These are phyloP conservation scores for Cornus suecica DNA, from an alignment of 148 eudicot genomes.

Conservation along the genomic window DNA sequence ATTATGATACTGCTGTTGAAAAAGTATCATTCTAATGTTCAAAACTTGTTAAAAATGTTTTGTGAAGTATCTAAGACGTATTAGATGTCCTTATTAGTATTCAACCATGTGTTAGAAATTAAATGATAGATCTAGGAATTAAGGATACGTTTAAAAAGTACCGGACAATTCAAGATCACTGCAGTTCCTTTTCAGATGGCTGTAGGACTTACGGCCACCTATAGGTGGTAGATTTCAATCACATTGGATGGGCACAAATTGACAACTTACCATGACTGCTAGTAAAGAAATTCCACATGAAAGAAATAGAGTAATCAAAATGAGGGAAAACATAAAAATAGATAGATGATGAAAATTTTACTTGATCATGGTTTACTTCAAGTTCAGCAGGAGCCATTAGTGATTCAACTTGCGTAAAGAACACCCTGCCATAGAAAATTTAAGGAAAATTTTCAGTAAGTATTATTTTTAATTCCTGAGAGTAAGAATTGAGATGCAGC, in stretches of 20 bases:
- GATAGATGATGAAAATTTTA: slow-evolving; percentile 29
- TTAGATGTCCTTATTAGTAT: too few species aligned
- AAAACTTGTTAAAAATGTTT: too few species aligned
- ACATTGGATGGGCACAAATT: slow-evolving; percentile 14
- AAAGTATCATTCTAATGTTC: too few species aligned
- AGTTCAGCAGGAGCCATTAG: slow-evolving; percentile 40
- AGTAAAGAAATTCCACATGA: slow-evolving; percentile 7
- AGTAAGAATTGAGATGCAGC: neutral
- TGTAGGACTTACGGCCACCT: too few species aligned
- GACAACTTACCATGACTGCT: slow-evolving; percentile 18
- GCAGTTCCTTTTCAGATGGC: too few species aligned
- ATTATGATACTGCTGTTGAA: too few species aligned
- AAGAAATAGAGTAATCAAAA: slow-evolving; percentile 9
- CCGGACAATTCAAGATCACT: too few species aligned
- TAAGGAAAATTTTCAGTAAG: neutral
- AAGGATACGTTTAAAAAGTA: too few species aligned
- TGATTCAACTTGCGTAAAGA: slow-evolving; percentile 55
- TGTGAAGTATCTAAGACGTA: too few species aligned
- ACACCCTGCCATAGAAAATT: slow-evolving; percentile 62
- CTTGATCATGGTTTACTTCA: slow-evolving; percentile 48
- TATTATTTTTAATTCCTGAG: neutral
- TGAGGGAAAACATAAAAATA: slow-evolving; percentile 3
- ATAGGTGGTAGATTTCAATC: slow-evolving; percentile 13
- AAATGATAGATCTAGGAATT: too few species aligned
- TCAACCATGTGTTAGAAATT: too few species aligned